A percentile compares a stretch with the other conserved stretches of the same genome.
Conservation (phyloP, 306 rosid genomes). For the Dicorynia guianensis region DNA sequence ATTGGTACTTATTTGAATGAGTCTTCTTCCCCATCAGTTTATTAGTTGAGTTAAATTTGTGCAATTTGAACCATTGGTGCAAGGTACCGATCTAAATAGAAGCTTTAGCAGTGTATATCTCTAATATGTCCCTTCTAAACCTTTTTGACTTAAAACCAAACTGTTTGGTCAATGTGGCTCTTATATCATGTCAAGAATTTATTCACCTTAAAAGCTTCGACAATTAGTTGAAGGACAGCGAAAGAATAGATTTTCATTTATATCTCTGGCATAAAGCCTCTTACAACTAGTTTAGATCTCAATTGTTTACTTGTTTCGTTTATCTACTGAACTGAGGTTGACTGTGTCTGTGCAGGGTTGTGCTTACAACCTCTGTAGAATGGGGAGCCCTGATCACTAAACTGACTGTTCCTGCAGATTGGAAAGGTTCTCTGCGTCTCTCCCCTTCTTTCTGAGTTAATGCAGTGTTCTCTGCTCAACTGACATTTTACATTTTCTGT, state of each 20-base stretch:
- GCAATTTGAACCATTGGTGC: background rate
- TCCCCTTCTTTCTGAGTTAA: background rate
- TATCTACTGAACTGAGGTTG: slow-evolving; percentile 28
- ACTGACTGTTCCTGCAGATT: slow-evolving; percentile 88
- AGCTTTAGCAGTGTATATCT: background rate
- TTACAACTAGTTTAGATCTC: background rate
- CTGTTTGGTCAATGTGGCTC: background rate
- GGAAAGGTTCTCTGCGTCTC: slow-evolving; percentile 79
- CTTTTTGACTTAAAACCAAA: slow-evolving; percentile 3
- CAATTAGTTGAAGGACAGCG: too few relatives aligned
- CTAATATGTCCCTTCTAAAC: background rate
- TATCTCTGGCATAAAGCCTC: background rate
- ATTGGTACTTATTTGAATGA: background rate
- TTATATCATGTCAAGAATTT: background rate
- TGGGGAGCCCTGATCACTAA: slow-evolving; percentile 95
- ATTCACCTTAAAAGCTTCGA: background rate
- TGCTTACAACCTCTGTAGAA: slow-evolving; percentile 72
- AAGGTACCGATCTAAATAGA: background rate
- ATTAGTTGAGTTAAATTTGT: slow-evolving; percentile 5
- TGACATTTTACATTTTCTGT: slow-evolving; percentile 33
- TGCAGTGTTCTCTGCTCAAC: background rate
- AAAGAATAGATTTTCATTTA: too few relatives aligned
- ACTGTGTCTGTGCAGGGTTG: slow-evolving; percentile 62
- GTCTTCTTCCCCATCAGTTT: background rate
- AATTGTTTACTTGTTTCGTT: background rate